phyloP scores from a whole-genome alignment of 805 yeast genomes.

The Saccharomycopsis selenospora region DNA sequence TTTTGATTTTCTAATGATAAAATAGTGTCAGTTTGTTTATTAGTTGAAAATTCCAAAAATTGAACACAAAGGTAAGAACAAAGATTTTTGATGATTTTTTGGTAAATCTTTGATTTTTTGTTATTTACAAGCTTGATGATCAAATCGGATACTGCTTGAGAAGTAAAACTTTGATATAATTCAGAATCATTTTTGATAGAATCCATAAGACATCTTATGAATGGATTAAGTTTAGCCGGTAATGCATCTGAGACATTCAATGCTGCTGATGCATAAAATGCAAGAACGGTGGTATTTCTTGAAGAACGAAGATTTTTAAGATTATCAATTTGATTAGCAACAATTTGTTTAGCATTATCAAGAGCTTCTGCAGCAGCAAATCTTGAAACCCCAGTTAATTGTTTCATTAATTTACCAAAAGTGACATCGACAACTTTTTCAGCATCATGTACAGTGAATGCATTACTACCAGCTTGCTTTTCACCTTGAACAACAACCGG shows the following conservation, averaged over 20 bases:
- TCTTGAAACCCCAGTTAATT: conserved; percentile 61
- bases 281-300: conserved; percentile 53
- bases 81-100: conserved; percentile 81
- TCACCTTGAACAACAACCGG: conserved; percentile 94
- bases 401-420: conserved; percentile 55
- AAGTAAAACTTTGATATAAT: conserved; percentile 64
- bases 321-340: conserved; percentile 57
- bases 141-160: conserved; percentile 58
- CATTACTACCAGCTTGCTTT: conserved; percentile 87
- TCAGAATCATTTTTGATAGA: conserved; percentile 71
- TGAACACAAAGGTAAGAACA: conserved; percentile 94
- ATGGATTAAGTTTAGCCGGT: conserved; percentile 85
- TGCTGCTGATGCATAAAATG: conserved; percentile 72
- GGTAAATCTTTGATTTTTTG: conserved; percentile 68
- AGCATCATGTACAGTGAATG: conserved; percentile 76
- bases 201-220: conserved; percentile 87
- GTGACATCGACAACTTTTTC: conserved; percentile 58
- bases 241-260: conserved; percentile 50
- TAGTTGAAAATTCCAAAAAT: conserved; percentile 83
- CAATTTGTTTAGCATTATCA: conserved; percentile 71
- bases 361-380: conserved; percentile 64
- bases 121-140: conserved; percentile 48
- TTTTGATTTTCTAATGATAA: conserved; percentile 19
- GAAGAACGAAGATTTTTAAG: conserved; percentile 46
- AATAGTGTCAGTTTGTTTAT: conserved; percentile 31